Percentiles rank a stretch among this genome's conserved stretches.
Conservation (phyloP, 1,284 basidiomycete genomes). For the Grifola frondosa region DNA sequence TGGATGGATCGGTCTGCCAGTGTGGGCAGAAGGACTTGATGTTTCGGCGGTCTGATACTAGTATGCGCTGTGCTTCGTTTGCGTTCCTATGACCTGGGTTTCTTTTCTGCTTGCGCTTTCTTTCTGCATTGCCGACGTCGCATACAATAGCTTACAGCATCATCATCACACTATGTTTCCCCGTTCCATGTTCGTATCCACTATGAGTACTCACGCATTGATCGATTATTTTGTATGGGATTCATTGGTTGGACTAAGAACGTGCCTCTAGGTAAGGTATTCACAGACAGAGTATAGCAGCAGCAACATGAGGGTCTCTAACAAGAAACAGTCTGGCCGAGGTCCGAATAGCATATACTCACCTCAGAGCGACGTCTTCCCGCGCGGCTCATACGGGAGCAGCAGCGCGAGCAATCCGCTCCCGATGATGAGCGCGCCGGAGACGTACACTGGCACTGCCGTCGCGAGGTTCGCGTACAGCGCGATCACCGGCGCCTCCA, state of each 20-base stretch:
- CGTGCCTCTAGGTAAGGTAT: too few relatives aligned
- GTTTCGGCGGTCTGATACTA: too few relatives aligned
- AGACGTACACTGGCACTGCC: slow-evolving; percentile 74
- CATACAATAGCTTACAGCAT: too few relatives aligned
- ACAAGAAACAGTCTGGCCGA: neutral
- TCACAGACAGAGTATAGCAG: too few relatives aligned
- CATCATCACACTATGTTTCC: neutral
- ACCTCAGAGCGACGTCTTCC: slow-evolving; percentile 52
- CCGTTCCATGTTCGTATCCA: neutral
- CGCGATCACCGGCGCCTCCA: slow-evolving; percentile 70
- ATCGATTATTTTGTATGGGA: too few relatives aligned
- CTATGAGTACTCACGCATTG: too few relatives aligned
- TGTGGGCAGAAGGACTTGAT: neutral
- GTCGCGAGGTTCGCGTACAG: slow-evolving; percentile 66
- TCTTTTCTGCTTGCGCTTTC: too few relatives aligned
- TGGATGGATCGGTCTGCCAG: neutral
- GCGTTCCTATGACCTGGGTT: too few relatives aligned
- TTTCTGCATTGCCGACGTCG: too few relatives aligned
- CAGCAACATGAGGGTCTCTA: too few relatives aligned
- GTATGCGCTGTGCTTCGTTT: too few relatives aligned
- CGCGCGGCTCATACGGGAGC: slow-evolving; percentile 74
- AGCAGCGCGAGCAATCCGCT: slow-evolving; percentile 66
- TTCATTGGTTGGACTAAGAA: too few relatives aligned
- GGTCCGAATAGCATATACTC: neutral
- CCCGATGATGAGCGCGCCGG: slow-evolving; percentile 68